Evolutionary conservation across 2,329 filamentous ascomycete genomes (phyloP).

Genomic region (Akanthomyces muscarius): DNA sequence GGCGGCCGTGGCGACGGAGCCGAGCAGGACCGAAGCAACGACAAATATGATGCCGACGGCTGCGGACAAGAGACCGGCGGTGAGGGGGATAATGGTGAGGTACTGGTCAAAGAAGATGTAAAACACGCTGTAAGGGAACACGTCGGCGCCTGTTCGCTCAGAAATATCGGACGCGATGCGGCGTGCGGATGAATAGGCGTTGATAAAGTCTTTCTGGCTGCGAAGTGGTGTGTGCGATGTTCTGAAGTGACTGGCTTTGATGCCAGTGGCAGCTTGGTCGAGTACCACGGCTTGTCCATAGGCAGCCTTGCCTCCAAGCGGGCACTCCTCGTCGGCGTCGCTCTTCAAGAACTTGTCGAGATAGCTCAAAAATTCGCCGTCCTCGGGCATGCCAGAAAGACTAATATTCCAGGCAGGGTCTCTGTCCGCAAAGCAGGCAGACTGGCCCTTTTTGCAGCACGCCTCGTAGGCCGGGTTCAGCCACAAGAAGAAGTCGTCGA

Average conservation of each 20-base stretch:
- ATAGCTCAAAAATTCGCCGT: slow-evolving; percentile 85
- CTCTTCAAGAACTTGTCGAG: slow-evolving; percentile 76
- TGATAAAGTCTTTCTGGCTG: slow-evolving; percentile 89
- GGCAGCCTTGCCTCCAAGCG: slow-evolving; percentile 80
- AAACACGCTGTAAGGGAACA: slow-evolving; percentile 96
- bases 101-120: slow-evolving; percentile 99
- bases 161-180: slow-evolving; percentile 79
- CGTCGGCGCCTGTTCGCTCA: slow-evolving; percentile 66
- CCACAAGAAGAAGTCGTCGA: slow-evolving; percentile 96
- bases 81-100: slow-evolving; percentile 74
- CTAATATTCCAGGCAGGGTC: slow-evolving; percentile 85
- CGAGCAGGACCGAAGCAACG: slow-evolving; percentile 75
- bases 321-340: slow-evolving; percentile 78
- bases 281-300: slow-evolving; percentile 83
- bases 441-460: slow-evolving; percentile 66
- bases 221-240: slow-evolving; percentile 83
- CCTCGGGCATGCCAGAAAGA: slow-evolving; percentile 86
- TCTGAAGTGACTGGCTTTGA: slow-evolving; percentile 85
- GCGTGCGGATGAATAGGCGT: slow-evolving; percentile 81
- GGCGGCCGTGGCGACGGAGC: slow-evolving; percentile 74
- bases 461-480: slow-evolving; percentile 76
- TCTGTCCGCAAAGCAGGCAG: slow-evolving; percentile 75
- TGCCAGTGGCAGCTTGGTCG: slow-evolving; percentile 60
- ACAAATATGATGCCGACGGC: slow-evolving; percentile 82
- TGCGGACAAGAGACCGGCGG: slow-evolving; percentile 72